A percentile compares a stretch with the other conserved stretches of the same genome.
Conservation (phyloP, 768 basidiomycete genomes). For the Pulveroboletus frians region DNA sequence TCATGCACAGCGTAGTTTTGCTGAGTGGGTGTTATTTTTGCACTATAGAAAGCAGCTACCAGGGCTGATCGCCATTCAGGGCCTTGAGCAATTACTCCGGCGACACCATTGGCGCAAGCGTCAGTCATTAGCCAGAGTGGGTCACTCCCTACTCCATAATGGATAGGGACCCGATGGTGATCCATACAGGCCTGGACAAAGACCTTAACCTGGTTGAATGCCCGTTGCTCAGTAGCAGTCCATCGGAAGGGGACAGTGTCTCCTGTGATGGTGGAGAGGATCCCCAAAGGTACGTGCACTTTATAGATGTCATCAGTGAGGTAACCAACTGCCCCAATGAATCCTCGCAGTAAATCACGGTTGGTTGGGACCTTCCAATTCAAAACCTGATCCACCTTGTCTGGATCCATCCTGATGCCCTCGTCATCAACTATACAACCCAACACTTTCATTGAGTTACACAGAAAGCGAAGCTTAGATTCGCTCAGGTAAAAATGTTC, state of each 20-base stretch:
- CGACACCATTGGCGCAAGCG: too few relatives aligned
- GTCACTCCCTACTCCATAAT: too few relatives aligned
- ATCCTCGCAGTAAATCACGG: neutral
- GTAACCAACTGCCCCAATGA: neutral
- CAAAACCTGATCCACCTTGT: slow-evolving; percentile 36
- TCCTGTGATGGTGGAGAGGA: neutral
- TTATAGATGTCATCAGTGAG: slow-evolving; percentile 2
- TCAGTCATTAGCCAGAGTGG: too few relatives aligned
- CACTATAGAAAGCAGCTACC: too few relatives aligned
- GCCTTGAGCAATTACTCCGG: too few relatives aligned
- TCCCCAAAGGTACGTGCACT: neutral
- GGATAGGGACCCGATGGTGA: too few relatives aligned
- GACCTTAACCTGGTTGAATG: too few relatives aligned
- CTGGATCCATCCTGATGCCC: slow-evolving; percentile 40
- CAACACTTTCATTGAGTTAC: slow-evolving; percentile 27
- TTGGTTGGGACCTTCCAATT: slow-evolving; percentile 9
- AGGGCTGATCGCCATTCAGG: too few relatives aligned
- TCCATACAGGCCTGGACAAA: too few relatives aligned
- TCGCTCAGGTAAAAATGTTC: slow-evolving; percentile 36
- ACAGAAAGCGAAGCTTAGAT: slow-evolving; percentile 33
- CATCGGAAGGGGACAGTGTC: neutral
- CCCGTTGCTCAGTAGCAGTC: too few relatives aligned
- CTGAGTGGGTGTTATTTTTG: too few relatives aligned
- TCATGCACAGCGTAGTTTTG: too few relatives aligned
- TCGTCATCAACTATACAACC: slow-evolving; percentile 35